Evolutionary conservation across 495 filamentous ascomycete genomes (phyloP).

Genomic region (Trichocladium uniseriatum): DNA sequence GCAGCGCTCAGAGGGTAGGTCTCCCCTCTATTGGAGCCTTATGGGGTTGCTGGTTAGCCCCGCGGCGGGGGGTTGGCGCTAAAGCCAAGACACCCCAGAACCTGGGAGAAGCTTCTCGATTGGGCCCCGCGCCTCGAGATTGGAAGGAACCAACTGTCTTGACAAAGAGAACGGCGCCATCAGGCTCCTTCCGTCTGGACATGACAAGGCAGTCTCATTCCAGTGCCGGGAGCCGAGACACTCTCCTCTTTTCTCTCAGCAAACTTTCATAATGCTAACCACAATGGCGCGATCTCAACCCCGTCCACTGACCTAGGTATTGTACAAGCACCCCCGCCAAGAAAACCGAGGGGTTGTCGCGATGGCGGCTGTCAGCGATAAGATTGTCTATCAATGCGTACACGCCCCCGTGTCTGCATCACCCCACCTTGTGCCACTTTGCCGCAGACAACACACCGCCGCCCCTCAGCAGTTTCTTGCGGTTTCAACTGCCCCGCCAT

Average conservation of each 20-base stretch:
- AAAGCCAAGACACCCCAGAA: constrained; percentile 22
- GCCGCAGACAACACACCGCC: constrained; percentile 1
- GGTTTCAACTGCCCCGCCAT: not conserved
- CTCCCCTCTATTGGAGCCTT: constrained; percentile 12
- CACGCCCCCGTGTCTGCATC: constrained; percentile 4
- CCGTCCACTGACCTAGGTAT: no score
- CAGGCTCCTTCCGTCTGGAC: no score
- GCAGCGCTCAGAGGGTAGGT: not conserved
- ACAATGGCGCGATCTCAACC: no score
- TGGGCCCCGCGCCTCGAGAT: not conserved
- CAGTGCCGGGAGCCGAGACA: no score
- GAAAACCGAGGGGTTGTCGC: no score
- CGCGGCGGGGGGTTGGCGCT: constrained; percentile 16
- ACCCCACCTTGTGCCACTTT: constrained; percentile 10
- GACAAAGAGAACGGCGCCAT: no score
- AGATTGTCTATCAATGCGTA: not conserved
- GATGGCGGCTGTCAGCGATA: not conserved
- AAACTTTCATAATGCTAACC: no score
- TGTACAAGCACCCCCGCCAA: no score
- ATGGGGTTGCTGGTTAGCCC: constrained; percentile 16
- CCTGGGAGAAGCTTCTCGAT: constrained; percentile 25
- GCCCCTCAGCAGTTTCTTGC: not conserved
- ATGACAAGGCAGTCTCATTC: no score
- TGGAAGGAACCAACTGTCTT: not conserved
- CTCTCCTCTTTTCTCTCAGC: no score